Conservation (phyloP, 2,329 filamentous ascomycete genomes). For the Plenodomus tracheiphilus region DNA sequence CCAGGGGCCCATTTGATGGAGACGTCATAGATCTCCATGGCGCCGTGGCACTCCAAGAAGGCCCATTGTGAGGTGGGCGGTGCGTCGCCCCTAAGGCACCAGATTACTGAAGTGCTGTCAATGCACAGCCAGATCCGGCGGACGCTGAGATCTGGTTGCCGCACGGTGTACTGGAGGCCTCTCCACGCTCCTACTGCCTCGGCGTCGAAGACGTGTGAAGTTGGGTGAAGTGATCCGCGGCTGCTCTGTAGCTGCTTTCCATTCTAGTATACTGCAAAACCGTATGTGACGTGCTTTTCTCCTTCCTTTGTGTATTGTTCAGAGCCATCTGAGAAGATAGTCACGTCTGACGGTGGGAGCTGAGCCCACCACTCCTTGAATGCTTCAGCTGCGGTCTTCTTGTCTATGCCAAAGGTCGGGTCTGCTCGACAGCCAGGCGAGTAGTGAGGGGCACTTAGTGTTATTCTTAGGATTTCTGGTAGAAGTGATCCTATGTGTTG, state of each 20-base stretch:
- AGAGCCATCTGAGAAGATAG: constrained; percentile 11
- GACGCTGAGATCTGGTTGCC: not conserved
- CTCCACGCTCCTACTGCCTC: constrained; percentile 5
- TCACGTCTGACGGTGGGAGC: not conserved
- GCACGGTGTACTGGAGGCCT: constrained; percentile 1
- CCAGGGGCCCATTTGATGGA: constrained; percentile 1
- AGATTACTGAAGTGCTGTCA: constrained; percentile 10
- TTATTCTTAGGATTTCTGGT: not conserved
- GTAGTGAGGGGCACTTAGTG: constrained; percentile 1
- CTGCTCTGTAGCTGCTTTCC: not conserved
- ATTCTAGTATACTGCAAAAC: constrained; percentile 3
- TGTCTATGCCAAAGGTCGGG: not conserved
- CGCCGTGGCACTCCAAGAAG: constrained; percentile 4
- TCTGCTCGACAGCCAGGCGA: not conserved
- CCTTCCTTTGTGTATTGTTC: constrained; percentile 3
- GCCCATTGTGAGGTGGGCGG: constrained; percentile 4
- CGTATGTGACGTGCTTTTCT: constrained; percentile 3
- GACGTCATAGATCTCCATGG: constrained; percentile 2
- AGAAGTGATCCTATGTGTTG: constrained; percentile 1
- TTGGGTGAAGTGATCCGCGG: constrained; percentile 1
- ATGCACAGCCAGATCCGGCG: constrained; percentile 6
- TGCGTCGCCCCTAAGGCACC: constrained; percentile 3
- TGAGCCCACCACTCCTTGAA: not conserved
- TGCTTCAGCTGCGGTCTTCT: constrained; percentile 2
- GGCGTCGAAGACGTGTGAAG: constrained; percentile 4